Evolutionary conservation across 768 basidiomycete genomes (phyloP).

Genomic region (Termitomyces sp.): DNA sequence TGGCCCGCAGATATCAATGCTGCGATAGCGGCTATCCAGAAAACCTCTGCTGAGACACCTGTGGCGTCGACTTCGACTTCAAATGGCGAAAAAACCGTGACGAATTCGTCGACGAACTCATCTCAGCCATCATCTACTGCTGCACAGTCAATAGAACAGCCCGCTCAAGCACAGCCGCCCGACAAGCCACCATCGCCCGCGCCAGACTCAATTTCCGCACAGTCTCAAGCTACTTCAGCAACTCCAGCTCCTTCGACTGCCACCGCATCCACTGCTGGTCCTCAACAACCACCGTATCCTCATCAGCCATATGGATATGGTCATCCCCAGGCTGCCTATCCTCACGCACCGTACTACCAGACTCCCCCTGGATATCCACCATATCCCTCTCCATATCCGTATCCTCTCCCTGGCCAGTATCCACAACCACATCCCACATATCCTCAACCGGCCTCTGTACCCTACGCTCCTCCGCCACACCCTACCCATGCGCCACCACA

Average conservation of each 20-base stretch:
- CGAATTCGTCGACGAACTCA: slow-evolving; percentile 17
- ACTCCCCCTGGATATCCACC: slow-evolving; percentile 43
- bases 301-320: slow-evolving; percentile 51
- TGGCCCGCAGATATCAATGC: slow-evolving; percentile 70
- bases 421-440: slow-evolving; percentile 27
- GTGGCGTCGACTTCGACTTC: slow-evolving; percentile 13
- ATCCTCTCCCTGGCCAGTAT: slow-evolving; percentile 2
- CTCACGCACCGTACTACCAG: slow-evolving; percentile 64
- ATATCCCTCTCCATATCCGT: slow-evolving; percentile 19
- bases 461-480: slow-evolving; percentile 29
- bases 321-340: slow-evolving; percentile 49
- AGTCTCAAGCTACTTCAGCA: neutral
- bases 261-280: slow-evolving; percentile 11
- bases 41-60: slow-evolving; percentile 16
- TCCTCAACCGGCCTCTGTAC: slow-evolving; percentile 28
- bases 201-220: slow-evolving; percentile 1
- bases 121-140: slow-evolving; percentile 6
- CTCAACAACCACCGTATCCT: slow-evolving; percentile 35
- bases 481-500: slow-evolving; percentile 23
- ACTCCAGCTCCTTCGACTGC: slow-evolving; percentile 15
- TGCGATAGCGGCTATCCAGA: slow-evolving; percentile 53
- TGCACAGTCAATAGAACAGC: slow-evolving; percentile 14
- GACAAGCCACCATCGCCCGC: slow-evolving; percentile 18
- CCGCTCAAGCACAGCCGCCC: slow-evolving; percentile 18
- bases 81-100: neutral